These are phyloP conservation scores for Passalora sequoiae DNA, from an alignment of 2,329 filamentous ascomycete species.

Conservation along the genomic window DNA sequence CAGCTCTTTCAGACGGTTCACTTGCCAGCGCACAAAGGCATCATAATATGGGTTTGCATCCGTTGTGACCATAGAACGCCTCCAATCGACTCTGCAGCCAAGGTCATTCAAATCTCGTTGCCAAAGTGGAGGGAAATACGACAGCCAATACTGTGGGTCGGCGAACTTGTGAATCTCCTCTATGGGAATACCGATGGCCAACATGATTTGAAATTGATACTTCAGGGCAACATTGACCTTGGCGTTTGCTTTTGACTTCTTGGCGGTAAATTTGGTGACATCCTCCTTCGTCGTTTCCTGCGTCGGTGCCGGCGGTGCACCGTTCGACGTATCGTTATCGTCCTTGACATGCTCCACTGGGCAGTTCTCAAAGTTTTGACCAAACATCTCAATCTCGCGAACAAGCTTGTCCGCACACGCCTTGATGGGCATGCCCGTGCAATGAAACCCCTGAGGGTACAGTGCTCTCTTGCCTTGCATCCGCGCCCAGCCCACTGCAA, in stretches of 20 bases:
- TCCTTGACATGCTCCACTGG: conserved; percentile 51
- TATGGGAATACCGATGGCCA: conserved; percentile 77
- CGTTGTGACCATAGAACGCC: conserved; percentile 86
- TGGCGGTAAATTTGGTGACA: conserved; percentile 82
- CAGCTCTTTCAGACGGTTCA: conserved; percentile 83
- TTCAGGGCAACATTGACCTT: conserved; percentile 84
- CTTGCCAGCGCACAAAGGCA: conserved; percentile 93
- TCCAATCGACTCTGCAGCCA: conserved; percentile 87
- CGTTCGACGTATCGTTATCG: conserved; percentile 42
- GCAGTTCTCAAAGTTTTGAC: conserved; percentile 76
- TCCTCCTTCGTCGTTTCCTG: conserved; percentile 68
- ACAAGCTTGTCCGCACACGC: conserved; percentile 92
- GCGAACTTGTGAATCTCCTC: conserved; percentile 92
- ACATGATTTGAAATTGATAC: conserved; percentile 94
- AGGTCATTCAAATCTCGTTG: conserved; percentile 75
- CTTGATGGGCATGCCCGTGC: conserved; percentile 97
- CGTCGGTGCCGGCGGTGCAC: conserved; percentile 49
- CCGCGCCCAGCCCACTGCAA: conserved; percentile 75
- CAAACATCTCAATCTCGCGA: conserved; percentile 84
- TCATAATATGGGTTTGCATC: conserved; percentile 97
- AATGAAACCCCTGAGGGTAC: conserved; percentile 92
- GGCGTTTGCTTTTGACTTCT: conserved; percentile 84
- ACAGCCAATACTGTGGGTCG: conserved; percentile 85
- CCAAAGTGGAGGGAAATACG: conserved; percentile 82
- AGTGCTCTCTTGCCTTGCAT: conserved; percentile 86